phyloP scores from a whole-genome alignment of 495 filamentous ascomycete genomes.

The Hamigera avellanea region DNA sequence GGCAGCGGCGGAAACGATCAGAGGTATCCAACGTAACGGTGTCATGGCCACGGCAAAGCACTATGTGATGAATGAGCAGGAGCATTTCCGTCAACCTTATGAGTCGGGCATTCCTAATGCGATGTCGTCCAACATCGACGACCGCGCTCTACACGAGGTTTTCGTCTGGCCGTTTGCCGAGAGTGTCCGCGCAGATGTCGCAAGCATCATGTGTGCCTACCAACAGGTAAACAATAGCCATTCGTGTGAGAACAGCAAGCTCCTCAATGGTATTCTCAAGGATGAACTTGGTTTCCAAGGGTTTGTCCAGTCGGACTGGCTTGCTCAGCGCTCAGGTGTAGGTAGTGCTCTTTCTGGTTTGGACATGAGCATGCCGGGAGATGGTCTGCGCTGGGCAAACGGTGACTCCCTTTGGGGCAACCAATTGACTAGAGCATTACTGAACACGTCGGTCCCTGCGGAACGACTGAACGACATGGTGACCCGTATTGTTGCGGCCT shows the following conservation, averaged over 20 bases:
- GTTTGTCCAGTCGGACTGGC: constrained; percentile 89
- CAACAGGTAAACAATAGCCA: constrained; percentile 88
- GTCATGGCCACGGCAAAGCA: constrained; percentile 84
- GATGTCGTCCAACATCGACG: constrained; percentile 71
- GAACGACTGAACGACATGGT: constrained; percentile 89
- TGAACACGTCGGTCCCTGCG: constrained; percentile 77
- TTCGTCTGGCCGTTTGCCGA: constrained; percentile 91
- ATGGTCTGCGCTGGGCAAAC: constrained; percentile 65
- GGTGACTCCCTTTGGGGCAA: constrained; percentile 74
- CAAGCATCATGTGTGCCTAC: constrained; percentile 78
- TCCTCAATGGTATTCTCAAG: constrained; percentile 86
- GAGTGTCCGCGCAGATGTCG: constrained; percentile 76
- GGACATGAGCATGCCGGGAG: constrained; percentile 94
- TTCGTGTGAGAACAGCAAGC: constrained; percentile 82
- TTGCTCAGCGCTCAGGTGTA: constrained; percentile 77
- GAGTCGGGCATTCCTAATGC: constrained; percentile 70
- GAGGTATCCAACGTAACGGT: constrained; percentile 66
- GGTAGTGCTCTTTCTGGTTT: constrained; percentile 70
- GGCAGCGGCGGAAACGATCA: constrained; percentile 56
- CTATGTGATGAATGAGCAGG: constrained; percentile 75
- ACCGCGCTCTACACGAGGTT: constrained; percentile 70
- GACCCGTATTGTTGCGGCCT: constrained; percentile 78
- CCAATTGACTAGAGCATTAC: constrained; percentile 60
- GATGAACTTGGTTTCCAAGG: constrained; percentile 93
- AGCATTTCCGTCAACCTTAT: constrained; percentile 65